Conservation (phyloP, 2,329 filamentous ascomycete genomes). For the Hypoxylon rubiginosum region DNA sequence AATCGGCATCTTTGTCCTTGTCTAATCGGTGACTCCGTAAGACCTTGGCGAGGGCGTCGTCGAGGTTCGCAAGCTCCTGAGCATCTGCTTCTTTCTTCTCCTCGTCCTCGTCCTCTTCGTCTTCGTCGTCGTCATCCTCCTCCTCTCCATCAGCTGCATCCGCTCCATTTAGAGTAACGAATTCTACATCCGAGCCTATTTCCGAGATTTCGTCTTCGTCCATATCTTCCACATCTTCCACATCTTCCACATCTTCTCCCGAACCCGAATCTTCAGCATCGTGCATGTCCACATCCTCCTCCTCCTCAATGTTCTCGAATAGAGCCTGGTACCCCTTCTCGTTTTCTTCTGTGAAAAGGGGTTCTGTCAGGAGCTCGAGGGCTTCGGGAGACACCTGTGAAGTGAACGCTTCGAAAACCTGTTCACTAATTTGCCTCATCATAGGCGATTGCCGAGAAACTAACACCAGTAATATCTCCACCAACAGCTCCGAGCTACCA, state of each 20-base stretch:
- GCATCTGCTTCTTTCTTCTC: constrained; percentile 54
- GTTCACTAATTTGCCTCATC: constrained; percentile 86
- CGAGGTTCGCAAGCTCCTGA: constrained; percentile 66
- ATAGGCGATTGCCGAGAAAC: constrained; percentile 86
- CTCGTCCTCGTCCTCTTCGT: constrained; percentile 60
- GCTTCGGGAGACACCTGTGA: constrained; percentile 79
- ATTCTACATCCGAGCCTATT: constrained; percentile 59
- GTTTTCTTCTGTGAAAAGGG: constrained; percentile 84
- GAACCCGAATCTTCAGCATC: constrained; percentile 59
- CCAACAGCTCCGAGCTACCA: constrained; percentile 77
- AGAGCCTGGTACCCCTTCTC: constrained; percentile 86
- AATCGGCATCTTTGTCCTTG: constrained; percentile 68
- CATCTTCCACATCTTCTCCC: constrained; percentile 59
- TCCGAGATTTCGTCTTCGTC: constrained; percentile 59
- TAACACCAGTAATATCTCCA: constrained; percentile 92
- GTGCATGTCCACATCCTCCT: constrained; percentile 69
- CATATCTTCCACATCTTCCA: constrained; percentile 56
- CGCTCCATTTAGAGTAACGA: constrained; percentile 56
- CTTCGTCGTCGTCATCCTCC: constrained; percentile 56
- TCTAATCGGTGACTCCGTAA: constrained; percentile 78
- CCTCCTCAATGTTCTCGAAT: constrained; percentile 79
- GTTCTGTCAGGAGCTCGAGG: constrained; percentile 74
- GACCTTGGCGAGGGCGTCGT: constrained; percentile 82
- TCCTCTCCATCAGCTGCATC: constrained; percentile 56
- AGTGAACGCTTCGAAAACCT: constrained; percentile 88